Base-by-base conservation (phyloP, 306 rosid genomes). In the Amphicarpaea edgeworthii region DNA sequence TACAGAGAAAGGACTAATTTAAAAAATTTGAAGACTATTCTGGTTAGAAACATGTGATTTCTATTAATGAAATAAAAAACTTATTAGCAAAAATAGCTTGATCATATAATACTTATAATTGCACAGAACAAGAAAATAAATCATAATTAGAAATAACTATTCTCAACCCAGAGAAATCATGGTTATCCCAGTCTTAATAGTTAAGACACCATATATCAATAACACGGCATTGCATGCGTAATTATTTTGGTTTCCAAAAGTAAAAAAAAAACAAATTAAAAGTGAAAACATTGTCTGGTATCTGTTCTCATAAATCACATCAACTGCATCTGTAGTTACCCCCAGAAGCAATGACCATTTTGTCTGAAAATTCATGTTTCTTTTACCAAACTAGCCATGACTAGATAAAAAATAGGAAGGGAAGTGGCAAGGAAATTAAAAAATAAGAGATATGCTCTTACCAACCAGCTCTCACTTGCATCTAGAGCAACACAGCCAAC, bases 381-480 rank as follows among this genome's bases (percentile, higher is more conserved):
- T 53, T 72, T 70, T 41, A 51, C 57, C 40, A 80, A 4, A 61
- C 49, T 53, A 58, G 23, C 66, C 66, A 54, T 26, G 41, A 2
- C 7, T 26, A 77, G 38, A 50, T 58, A 65, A 37, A 54, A 69
- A 83, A 77, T 43, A 23, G 41, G 74, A 16, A 17, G 70, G 8
- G 12, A 67, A 45, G 21, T n/a, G 21, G 45, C 26, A 24, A 71
- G 45, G 20, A 43, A 65, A 50, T 63, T 11, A 58, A 38, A 19
- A 65, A 19, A 67, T 49, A 62, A 73, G 41, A 70, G 21, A 47
- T 53, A 71, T 32, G 79, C 79, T 53, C 97, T 85, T 83, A 92
- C 98, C 97, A 92, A 83, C 98, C 97, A 92, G 83, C 96, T 94
- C 85, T 94, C 97, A 83, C 91, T 90, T 53, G 90, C 88, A 84